These are phyloP conservation scores for Skeletonema tropicum DNA, from an alignment of 108 stramenopile species.

Conservation along the genomic window DNA sequence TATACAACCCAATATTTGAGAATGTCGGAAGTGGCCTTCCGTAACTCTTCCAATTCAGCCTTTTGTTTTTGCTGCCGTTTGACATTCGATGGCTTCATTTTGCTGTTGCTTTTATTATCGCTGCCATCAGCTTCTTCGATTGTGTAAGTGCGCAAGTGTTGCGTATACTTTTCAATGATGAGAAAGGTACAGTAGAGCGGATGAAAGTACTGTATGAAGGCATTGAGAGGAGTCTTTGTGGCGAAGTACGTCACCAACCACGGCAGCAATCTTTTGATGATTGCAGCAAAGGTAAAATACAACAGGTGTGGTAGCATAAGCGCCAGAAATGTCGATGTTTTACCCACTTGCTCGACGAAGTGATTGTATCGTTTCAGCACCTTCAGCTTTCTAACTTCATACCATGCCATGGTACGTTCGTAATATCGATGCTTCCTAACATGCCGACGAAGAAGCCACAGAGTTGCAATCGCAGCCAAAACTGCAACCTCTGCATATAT, in stretches of 20 bases:
- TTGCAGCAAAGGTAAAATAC: constrained; percentile 46
- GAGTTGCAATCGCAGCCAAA: constrained; percentile 28
- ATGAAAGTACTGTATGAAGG: constrained; percentile 56
- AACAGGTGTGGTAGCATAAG: constrained; percentile 70
- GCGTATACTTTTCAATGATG: constrained; percentile 33
- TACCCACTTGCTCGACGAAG: constrained; percentile 52
- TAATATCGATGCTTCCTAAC: constrained; percentile 67
- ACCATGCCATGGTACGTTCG: constrained; percentile 55
- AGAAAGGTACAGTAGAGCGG: constrained; percentile 61
- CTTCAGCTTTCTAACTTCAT: constrained; percentile 40
- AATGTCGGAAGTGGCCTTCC: constrained; percentile 44
- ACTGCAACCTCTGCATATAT: constrained; percentile 59
- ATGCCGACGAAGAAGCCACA: constrained; percentile 65
- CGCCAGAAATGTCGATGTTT: constrained; percentile 72
- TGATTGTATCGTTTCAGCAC: constrained; percentile 37
- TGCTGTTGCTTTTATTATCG: background rate
- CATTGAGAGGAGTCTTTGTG: constrained; percentile 52
- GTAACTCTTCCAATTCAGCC: constrained; percentile 28
- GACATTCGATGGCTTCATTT: constrained; percentile 25
- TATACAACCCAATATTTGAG: constrained; percentile 81
- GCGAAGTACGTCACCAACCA: constrained; percentile 59
- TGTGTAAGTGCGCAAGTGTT: constrained; percentile 16
- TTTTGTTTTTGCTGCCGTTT: constrained; percentile 41
- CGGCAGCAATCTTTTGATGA: constrained; percentile 54
- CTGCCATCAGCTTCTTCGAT: constrained; percentile 4